Percentiles rank a stretch among this genome's conserved stretches.
These are phyloP conservation scores for Pisolithus microcarpus DNA, from an alignment of 768 basidiomycete genomes.

Conservation along the genomic window DNA sequence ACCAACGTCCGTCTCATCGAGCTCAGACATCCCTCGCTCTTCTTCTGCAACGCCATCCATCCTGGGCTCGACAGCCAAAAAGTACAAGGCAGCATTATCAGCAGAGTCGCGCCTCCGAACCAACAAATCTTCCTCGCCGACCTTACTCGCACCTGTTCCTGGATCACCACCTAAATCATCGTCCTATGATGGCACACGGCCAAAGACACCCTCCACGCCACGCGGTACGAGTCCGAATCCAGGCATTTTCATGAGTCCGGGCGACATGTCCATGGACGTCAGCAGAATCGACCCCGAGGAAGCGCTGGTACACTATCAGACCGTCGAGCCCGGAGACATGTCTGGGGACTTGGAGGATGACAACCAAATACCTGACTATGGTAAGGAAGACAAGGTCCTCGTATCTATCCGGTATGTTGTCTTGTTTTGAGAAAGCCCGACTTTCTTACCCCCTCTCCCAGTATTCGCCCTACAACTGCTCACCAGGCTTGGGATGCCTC, in stretches of 20 bases:
- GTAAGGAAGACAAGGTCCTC: slow-evolving; percentile 80
- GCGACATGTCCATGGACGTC: slow-evolving; percentile 62
- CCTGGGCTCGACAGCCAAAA: slow-evolving; percentile 43
- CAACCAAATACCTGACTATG: slow-evolving; percentile 44
- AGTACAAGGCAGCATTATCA: slow-evolving; percentile 61
- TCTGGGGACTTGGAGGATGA: slow-evolving; percentile 60
- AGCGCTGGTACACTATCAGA: slow-evolving; percentile 68
- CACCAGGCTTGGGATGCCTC: slow-evolving; percentile 52
- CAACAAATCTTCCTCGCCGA: slow-evolving; percentile 22
- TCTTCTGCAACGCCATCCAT: slow-evolving; percentile 30
- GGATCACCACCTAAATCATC: slow-evolving; percentile 46
- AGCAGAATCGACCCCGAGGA: slow-evolving; percentile 70
- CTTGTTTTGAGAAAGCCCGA: neutral
- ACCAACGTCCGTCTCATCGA: slow-evolving; percentile 34
- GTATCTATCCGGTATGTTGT: slow-evolving; percentile 65
- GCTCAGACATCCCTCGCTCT: slow-evolving; percentile 27
- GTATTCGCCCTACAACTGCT: slow-evolving; percentile 53
- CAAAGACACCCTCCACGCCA: slow-evolving; percentile 50
- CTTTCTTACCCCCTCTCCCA: slow-evolving; percentile 20
- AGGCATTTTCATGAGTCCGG: slow-evolving; percentile 35
- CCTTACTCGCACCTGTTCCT: slow-evolving; percentile 39
- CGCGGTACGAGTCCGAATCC: slow-evolving; percentile 42
- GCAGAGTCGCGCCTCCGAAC: slow-evolving; percentile 30
- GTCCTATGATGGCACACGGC: slow-evolving; percentile 31
- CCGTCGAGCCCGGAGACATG: slow-evolving; percentile 60